Evolutionary conservation across 441 rosid species (phyloP), one percentile per base, ranked within the genome.

Genomic region (Jatropha multifida): DNA sequence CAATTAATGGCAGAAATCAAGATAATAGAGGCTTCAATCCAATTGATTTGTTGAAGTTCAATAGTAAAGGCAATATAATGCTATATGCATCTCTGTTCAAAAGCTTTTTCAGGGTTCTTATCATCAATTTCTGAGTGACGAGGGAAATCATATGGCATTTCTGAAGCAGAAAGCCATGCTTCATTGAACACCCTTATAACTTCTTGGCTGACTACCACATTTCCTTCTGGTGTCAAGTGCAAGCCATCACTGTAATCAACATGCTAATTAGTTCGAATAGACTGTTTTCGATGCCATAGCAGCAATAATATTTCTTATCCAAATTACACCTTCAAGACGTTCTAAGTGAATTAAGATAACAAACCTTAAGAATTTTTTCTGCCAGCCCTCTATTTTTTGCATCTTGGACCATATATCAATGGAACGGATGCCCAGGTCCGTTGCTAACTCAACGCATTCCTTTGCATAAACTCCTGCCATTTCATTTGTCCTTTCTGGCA

Each of bases 91-190:
- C 49, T 85, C 3, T 81, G 86, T 55, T 81, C 83, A 70, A 95
- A 95, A 77, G 92, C 88, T 78, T 85, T 92, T 46, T 83, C 90
- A 3, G 97, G 97, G 70, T 89, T 83, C 63, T 86, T 72, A 51
- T 86, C 87, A 38, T 90, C 97, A 70, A 93, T 90, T 65, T 81
- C 79, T 0, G 92, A 90, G 80, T 89, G 91, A 82, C 82, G 88
- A 78, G 99, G 98, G 81, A 90, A 85, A 88, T 95, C 99, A n/a
- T 66, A 63, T 0, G 97, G 92, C 96, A 92, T 92, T 79, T 83
- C 96, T 38, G 73, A 90, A 54, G 98, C 89, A 41, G 84, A 55
- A 58, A 92, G 92, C 92, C 92, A 83, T 58, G 96, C 88, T 83
- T 86, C 93, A 54, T 61, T 78, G 75, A 92, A 89, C 52, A 86